Base-by-base conservation (phyloP, 2,329 filamentous ascomycete genomes). In the Scorias spongiosa region DNA sequence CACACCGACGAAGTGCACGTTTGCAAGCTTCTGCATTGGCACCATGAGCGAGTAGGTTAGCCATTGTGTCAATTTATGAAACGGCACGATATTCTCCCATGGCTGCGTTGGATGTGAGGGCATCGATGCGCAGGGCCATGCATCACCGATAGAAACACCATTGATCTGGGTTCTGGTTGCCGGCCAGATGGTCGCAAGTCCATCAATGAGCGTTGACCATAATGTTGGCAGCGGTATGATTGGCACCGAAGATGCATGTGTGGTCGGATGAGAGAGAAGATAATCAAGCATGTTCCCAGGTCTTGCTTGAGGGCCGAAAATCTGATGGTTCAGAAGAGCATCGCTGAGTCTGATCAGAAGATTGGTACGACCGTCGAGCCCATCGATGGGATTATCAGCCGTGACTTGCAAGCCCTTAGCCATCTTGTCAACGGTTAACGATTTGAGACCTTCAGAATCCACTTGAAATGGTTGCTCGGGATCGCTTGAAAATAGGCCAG, bases 281-380 rank as follows among this genome's bases (percentile, higher is more conserved):
- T 93, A 88, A 63, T 96, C 89, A 49, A 96, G 78, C 79, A 98
- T 87, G 61, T 94, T 93, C 53, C 91, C 91, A 10, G 91, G 91
- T 46, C 91, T 75, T 42, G 81, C 84, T 57, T 88, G 79, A 1
- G 75, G 71, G 18, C 89, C 89, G 62, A 95, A 98, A 54, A 86
- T 81, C 42, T 91, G 81, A 46, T 77, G 72, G 58, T 89, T 87
- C 49, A 80, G 74, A 44, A 98, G 66, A 5, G 89, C 88, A 49
- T 80, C 72, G 10, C 78, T 78, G 1, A 98, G 72, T 42, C 81
- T 74, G 36, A 84, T 72, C 36, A 98, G 68, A 39, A 98, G 72
- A 14, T 81, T 80, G 4, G 87, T 80, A 45, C 91, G 78, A 39
- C 89, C 89, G 59, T 93, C 80, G 2, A 96, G 66, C 2, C 91